Evolutionary conservation across 306 rosid species (phyloP).

Genomic region (Inga leiocalycina): DNA sequence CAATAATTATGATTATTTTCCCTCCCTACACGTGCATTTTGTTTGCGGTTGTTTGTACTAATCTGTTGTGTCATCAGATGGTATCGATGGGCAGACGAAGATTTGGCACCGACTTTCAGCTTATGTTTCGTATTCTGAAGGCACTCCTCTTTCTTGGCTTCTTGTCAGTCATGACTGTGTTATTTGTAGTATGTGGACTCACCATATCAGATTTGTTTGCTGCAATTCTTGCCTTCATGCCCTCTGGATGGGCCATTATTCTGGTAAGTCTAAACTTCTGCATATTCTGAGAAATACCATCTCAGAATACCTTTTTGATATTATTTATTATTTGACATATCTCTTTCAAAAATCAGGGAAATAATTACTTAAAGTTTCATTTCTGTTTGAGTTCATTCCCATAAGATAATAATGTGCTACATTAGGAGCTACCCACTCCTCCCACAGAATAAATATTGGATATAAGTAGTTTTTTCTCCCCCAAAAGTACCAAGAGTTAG

Average conservation of each 20-base stretch:
- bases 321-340: neutral
- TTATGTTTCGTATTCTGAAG: slow-evolving; percentile 23
- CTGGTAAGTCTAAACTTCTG: slow-evolving; percentile 3
- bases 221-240: slow-evolving; percentile 53
- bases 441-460: neutral
- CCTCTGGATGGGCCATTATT: slow-evolving; percentile 52
- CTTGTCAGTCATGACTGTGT: slow-evolving; percentile 20
- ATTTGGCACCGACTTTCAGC: slow-evolving; percentile 25
- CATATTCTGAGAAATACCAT: neutral
- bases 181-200: slow-evolving; percentile 20
- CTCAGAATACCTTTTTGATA: neutral
- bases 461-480: neutral
- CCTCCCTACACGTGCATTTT: neutral
- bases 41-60: neutral
- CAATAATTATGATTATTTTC: neutral
- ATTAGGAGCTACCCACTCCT: neutral
- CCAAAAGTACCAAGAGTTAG: neutral
- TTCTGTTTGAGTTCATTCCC: slow-evolving; percentile 2
- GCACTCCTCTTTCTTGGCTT: slow-evolving; percentile 24
- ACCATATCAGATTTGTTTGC: slow-evolving; percentile 43
- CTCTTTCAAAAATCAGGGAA: neutral
- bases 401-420: neutral
- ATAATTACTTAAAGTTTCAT: neutral
- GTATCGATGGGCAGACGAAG: slow-evolving; percentile 24
- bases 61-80: neutral